Evolutionary conservation across 2,329 filamentous ascomycete species (phyloP).

Genomic region (Ramularia endophylla): DNA sequence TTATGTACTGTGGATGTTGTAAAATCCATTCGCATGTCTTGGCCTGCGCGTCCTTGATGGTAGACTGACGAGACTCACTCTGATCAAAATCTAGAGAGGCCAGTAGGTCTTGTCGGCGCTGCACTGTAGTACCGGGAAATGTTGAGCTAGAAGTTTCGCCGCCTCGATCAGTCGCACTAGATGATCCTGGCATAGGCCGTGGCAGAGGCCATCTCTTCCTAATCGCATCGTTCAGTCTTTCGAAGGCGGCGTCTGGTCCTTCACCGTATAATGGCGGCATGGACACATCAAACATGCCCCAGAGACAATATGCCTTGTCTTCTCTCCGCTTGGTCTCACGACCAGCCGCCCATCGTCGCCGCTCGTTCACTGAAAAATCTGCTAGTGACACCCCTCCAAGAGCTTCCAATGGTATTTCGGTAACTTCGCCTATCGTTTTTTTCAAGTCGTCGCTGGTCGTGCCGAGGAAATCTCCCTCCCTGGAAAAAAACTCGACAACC

Average conservation of each 20-base stretch:
- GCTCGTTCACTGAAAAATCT: not conserved
- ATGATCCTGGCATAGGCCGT: too few species aligned
- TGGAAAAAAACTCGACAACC: slow-evolving; percentile 2
- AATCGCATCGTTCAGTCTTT: too few species aligned
- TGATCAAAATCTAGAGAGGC: slow-evolving; percentile 32
- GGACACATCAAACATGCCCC: slow-evolving; percentile 40
- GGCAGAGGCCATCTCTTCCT: too few species aligned
- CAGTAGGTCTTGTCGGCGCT: slow-evolving; percentile 5
- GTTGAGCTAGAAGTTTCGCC: too few species aligned
- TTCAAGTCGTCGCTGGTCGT: not conserved
- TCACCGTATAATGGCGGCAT: slow-evolving; percentile 42
- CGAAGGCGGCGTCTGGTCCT: not conserved
- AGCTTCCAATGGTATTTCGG: slow-evolving; percentile 1
- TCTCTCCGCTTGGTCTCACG: slow-evolving; percentile 3
- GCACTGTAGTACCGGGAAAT: not conserved
- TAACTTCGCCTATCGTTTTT: slow-evolving; percentile 1
- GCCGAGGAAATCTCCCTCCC: slow-evolving; percentile 3
- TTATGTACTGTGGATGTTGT: slow-evolving; percentile 28
- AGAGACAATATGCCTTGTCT: slow-evolving; percentile 40
- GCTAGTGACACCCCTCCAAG: slow-evolving; percentile 1
- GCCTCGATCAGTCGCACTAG: too few species aligned
- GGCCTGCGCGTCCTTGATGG: slow-evolving; percentile 34
- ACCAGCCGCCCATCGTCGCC: slow-evolving; percentile 2
- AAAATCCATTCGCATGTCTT: slow-evolving; percentile 42
- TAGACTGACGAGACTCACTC: slow-evolving; percentile 35